A percentile compares a stretch with the other conserved stretches of the same genome.
phyloP scores from a whole-genome alignment of 2,329 filamentous ascomycete genomes.

The Alternaria arborescens region DNA sequence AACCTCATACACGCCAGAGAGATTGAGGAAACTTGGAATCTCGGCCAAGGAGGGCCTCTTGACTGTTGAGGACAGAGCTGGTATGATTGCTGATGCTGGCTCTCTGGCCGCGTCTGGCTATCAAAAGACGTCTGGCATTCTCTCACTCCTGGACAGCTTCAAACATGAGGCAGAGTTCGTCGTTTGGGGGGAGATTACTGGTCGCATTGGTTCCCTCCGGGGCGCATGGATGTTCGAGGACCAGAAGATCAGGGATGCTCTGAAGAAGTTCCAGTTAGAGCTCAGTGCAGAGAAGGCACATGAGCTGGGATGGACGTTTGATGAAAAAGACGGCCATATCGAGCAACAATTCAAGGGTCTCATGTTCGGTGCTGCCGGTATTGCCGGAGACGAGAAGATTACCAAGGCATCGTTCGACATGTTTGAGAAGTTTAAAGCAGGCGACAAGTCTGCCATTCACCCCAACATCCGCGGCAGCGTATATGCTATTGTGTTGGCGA shows the following conservation, averaged over 20 bases:
- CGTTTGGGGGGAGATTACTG: conserved; percentile 92
- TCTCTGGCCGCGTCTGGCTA: conserved; percentile 90
- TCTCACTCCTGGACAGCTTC: conserved; percentile 87
- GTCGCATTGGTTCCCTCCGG: conserved; percentile 79
- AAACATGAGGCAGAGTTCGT: conserved; percentile 84
- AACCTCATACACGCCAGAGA: conserved; percentile 84
- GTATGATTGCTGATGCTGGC: conserved; percentile 90
- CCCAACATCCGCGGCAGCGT: conserved; percentile 90
- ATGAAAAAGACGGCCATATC: conserved; percentile 83
- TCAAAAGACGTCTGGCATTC: conserved; percentile 88
- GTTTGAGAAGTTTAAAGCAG: conserved; percentile 83
- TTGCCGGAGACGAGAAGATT: conserved; percentile 79
- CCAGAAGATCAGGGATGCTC: conserved; percentile 72
- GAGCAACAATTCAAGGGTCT: conserved; percentile 94
- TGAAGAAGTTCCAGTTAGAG: conserved; percentile 83
- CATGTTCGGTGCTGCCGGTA: conserved; percentile 84
- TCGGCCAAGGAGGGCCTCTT: conserved; percentile 83
- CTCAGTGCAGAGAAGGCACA: conserved; percentile 83
- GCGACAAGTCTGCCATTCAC: conserved; percentile 83
- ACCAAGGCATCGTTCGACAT: conserved; percentile 85
- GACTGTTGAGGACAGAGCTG: conserved; percentile 88
- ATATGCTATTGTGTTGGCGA: conserved; percentile 82
- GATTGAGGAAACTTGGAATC: conserved; percentile 85
- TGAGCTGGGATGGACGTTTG: conserved; percentile 87
- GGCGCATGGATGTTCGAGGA: conserved; percentile 91